Evolutionary conservation across 2,329 filamentous ascomycete species (phyloP).

Genomic region (Stemphylium lycopersici): DNA sequence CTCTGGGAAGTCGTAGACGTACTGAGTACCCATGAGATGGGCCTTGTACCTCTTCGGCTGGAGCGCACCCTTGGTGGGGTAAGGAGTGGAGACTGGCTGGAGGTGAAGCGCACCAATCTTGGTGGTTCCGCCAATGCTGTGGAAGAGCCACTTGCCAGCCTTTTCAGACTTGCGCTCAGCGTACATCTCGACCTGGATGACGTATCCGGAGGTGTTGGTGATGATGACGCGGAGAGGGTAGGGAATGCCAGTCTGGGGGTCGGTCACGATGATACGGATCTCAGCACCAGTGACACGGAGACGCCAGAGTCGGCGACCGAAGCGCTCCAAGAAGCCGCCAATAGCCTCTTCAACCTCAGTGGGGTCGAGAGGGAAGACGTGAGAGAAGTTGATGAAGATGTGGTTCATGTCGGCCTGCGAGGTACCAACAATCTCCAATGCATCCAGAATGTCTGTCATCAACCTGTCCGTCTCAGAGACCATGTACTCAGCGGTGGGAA

Average conservation of each 20-base stretch:
- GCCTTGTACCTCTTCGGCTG: slow-evolving; percentile 99
- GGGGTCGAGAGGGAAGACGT: slow-evolving; percentile 90
- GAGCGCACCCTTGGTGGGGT: slow-evolving; percentile 97
- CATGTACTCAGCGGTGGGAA: slow-evolving; percentile 97
- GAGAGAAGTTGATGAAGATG: slow-evolving; percentile 99
- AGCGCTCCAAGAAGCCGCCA: slow-evolving; percentile 93
- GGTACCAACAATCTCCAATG: slow-evolving; percentile 97
- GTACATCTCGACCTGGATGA: slow-evolving; percentile 97
- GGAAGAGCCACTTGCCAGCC: slow-evolving; percentile 93
- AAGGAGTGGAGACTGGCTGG: slow-evolving; percentile 86
- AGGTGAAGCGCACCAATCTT: slow-evolving; percentile 97
- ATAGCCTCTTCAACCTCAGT: slow-evolving; percentile 90
- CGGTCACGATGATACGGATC: slow-evolving; percentile 97
- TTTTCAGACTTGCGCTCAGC: slow-evolving; percentile 98
- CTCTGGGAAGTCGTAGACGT: slow-evolving; percentile 99
- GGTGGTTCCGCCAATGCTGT: slow-evolving; percentile 92
- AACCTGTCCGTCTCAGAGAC: slow-evolving; percentile 95
- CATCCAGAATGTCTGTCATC: slow-evolving; percentile 97
- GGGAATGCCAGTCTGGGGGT: slow-evolving; percentile 79
- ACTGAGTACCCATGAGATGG: slow-evolving; percentile 98
- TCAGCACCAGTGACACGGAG: slow-evolving; percentile 96
- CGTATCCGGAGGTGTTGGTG: slow-evolving; percentile 97
- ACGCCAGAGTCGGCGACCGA: slow-evolving; percentile 92
- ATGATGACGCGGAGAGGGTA: slow-evolving; percentile 96
- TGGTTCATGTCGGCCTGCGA: slow-evolving; percentile 99